Conservation (phyloP, 805 yeast genomes). For the Metschnikowia corniflorae region DNA sequence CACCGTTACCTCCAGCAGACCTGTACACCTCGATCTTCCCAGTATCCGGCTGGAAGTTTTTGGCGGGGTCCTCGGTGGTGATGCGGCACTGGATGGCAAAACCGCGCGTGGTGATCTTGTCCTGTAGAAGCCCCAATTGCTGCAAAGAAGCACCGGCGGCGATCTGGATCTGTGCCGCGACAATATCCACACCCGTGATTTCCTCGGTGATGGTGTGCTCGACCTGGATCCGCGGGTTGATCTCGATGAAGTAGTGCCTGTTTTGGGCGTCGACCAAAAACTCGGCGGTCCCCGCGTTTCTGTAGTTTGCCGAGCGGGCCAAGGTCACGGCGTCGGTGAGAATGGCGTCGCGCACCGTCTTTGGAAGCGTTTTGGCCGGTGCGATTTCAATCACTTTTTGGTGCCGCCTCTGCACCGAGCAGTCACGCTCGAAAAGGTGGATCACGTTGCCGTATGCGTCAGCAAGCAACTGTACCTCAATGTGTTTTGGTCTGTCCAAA, state of each 20-base stretch:
- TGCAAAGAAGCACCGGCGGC: slow-evolving; percentile 96
- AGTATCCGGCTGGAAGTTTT: slow-evolving; percentile 97
- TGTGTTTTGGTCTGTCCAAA: slow-evolving; percentile 93
- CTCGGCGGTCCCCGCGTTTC: slow-evolving; percentile 98
- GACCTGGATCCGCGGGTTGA: slow-evolving; percentile 96
- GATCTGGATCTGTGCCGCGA: slow-evolving; percentile 97
- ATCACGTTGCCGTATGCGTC: slow-evolving; percentile 92
- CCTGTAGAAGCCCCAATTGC: slow-evolving; percentile 90
- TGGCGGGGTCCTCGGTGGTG: slow-evolving; percentile 96
- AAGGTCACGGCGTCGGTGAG: slow-evolving; percentile 91
- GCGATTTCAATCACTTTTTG: slow-evolving; percentile 99
- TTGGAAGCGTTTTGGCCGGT: slow-evolving; percentile 89
- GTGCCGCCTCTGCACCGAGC: slow-evolving; percentile 99
- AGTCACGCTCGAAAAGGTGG: slow-evolving; percentile 95
- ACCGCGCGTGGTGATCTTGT: slow-evolving; percentile 92
- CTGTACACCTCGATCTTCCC: slow-evolving; percentile 97
- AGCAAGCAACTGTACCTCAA: slow-evolving; percentile 93
- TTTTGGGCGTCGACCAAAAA: slow-evolving; percentile 89
- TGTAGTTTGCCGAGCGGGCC: slow-evolving; percentile 83
- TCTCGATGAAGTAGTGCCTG: slow-evolving; percentile 96
- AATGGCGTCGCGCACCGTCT: slow-evolving; percentile 83
- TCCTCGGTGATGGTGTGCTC: slow-evolving; percentile 99
- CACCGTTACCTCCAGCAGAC: slow-evolving; percentile 99
- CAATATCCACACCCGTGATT: slow-evolving; percentile 96
- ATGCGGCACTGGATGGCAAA: slow-evolving; percentile 99